phyloP scores from a whole-genome alignment of 1,139 yeast species.

The Geotrichum reessii region DNA sequence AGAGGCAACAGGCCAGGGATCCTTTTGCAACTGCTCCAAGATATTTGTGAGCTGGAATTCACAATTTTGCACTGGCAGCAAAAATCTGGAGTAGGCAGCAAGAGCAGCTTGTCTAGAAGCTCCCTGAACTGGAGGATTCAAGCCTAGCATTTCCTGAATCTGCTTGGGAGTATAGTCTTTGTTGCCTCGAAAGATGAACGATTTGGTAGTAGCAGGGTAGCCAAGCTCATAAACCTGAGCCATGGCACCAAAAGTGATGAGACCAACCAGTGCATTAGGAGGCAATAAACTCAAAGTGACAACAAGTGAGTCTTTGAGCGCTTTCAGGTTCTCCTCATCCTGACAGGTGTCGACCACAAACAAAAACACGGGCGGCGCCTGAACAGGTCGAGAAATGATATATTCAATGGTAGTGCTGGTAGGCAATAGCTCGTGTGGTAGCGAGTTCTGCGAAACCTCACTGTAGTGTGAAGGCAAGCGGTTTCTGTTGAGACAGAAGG shows the following conservation, averaged over 20 bases:
- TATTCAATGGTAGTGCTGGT: constrained; percentile 83
- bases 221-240: constrained; percentile 92
- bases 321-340: constrained; percentile 85
- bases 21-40: constrained; percentile 72
- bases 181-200: constrained; percentile 89
- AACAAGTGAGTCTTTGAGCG: constrained; percentile 80
- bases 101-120: constrained; percentile 7
- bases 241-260: constrained; percentile 91
- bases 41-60: constrained; percentile 81
- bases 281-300: constrained; percentile 81
- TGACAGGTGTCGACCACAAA: constrained; percentile 92
- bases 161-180: constrained; percentile 77
- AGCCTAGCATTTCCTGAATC: constrained; percentile 67
- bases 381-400: constrained; percentile 80
- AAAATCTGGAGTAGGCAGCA: constrained; percentile 61
- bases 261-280: constrained; percentile 86
- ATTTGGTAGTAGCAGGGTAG: constrained; percentile 67
- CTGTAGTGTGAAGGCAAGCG: constrained; percentile 88
- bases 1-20: constrained; percentile 89
- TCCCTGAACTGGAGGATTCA: constrained; percentile 34
- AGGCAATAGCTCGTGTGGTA: constrained; percentile 81
- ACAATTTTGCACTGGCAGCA: constrained; percentile 78
- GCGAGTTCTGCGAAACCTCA: constrained; percentile 71
- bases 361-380: constrained; percentile 85
- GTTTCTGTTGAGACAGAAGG: constrained; percentile 75